Percentiles rank a stretch among this genome's conserved stretches.
These are phyloP conservation scores for Beauveria scarabaeidicola DNA, from an alignment of 2,329 filamentous ascomycete genomes.

Conservation along the genomic window DNA sequence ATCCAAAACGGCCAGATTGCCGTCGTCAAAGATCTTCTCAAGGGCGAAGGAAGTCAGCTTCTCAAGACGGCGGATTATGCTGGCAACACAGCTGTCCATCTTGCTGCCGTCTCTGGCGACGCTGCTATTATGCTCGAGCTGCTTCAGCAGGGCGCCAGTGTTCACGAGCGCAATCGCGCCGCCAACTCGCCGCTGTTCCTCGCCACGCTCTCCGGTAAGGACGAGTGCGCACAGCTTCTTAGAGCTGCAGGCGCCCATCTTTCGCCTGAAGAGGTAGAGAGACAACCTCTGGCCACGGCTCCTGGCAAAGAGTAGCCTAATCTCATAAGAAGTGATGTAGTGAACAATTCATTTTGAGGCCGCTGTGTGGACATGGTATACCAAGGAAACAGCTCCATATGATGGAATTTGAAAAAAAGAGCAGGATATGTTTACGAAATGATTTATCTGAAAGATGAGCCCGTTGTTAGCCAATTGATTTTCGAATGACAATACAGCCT, in stretches of 20 bases:
- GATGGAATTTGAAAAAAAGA: too few relatives aligned
- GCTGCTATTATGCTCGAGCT: slow-evolving; percentile 50
- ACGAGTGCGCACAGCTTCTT: slow-evolving; percentile 45
- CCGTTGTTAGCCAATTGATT: too few relatives aligned
- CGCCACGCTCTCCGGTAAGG: slow-evolving; percentile 48
- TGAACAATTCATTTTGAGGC: not conserved
- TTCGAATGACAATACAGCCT: not conserved
- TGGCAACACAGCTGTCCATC: slow-evolving; percentile 62
- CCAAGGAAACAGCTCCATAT: not conserved
- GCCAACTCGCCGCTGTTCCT: slow-evolving; percentile 59
- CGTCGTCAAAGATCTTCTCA: slow-evolving; percentile 58
- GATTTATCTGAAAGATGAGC: not conserved
- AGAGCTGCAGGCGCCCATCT: slow-evolving; percentile 52
- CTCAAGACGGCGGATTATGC: slow-evolving; percentile 73
- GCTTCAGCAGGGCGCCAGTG: slow-evolving; percentile 53
- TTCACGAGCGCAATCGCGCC: slow-evolving; percentile 56
- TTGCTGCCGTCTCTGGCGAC: slow-evolving; percentile 47
- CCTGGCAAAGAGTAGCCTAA: not conserved
- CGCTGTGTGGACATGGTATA: not conserved
- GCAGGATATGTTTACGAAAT: not conserved
- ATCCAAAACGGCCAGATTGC: slow-evolving; percentile 63
- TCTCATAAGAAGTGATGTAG: not conserved
- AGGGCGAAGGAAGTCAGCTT: slow-evolving; percentile 55
- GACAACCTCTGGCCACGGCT: slow-evolving; percentile 13
- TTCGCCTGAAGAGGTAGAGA: slow-evolving; percentile 32